These are phyloP conservation scores for Inga oerstediana DNA, from an alignment of 306 rosid genomes.

Conservation along the genomic window DNA sequence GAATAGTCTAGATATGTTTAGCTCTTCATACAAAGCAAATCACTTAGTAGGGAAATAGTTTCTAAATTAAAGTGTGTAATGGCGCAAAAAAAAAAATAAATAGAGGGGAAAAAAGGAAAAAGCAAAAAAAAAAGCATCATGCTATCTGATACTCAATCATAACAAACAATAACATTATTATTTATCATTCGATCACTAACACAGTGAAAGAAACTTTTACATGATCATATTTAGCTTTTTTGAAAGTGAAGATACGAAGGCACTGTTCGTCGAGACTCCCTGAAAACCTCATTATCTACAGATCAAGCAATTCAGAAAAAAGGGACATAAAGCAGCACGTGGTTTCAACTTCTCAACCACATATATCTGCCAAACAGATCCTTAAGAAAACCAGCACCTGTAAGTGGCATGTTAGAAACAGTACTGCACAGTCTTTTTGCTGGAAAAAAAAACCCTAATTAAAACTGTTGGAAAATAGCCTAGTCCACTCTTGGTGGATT, in stretches of 20 bases:
- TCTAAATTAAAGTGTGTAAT: too few species aligned
- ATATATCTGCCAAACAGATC: conserved; percentile 37
- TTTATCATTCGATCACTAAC: conserved; percentile 12
- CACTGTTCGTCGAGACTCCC: conserved; percentile 37
- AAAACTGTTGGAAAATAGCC: background rate
- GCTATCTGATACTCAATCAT: background rate
- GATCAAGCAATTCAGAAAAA: conserved; percentile 13
- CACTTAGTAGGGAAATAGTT: too few species aligned
- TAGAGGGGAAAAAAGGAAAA: too few species aligned
- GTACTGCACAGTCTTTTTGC: background rate
- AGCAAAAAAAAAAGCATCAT: background rate
- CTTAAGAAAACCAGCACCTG: conserved; percentile 43
- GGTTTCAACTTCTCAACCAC: conserved; percentile 38
- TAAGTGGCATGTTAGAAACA: conserved; percentile 49
- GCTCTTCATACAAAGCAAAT: too few species aligned
- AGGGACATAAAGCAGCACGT: conserved; percentile 34
- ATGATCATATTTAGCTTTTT: background rate
- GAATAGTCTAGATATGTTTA: too few species aligned
- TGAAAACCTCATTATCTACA: conserved; percentile 33
- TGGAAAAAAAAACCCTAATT: conserved; percentile 44
- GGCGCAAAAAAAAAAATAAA: too few species aligned
- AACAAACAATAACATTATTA: background rate
- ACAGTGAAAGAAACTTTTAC: conserved; percentile 17
- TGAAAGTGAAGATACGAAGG: conserved; percentile 24
- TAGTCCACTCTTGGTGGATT: too few species aligned